Percentiles rank a stretch among this genome's conserved stretches.
Evolutionary conservation across 441 rosid species (phyloP).

Genomic region (Cnidoscolus chayamansa): DNA sequence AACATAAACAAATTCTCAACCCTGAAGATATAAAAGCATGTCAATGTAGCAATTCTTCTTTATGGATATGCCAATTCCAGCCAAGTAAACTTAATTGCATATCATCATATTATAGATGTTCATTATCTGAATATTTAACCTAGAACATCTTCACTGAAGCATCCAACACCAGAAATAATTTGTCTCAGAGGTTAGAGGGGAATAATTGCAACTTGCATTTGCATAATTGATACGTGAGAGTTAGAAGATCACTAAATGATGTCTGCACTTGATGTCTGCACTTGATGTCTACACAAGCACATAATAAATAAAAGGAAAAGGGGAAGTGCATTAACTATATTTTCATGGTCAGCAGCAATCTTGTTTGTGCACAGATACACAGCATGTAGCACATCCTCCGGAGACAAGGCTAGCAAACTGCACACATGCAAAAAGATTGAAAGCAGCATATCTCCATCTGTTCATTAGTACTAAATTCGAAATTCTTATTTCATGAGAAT

Average conservation of each 20-base stretch:
- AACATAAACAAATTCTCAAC: background rate
- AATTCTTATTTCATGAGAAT: conserved; percentile 10
- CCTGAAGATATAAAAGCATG: conserved; percentile 18
- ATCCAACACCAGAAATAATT: conserved; percentile 1
- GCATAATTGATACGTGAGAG: background rate
- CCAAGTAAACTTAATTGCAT: background rate
- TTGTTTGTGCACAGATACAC: conserved; percentile 82
- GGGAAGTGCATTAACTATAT: conserved; percentile 47
- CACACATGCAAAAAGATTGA: conserved; percentile 20
- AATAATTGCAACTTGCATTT: background rate
- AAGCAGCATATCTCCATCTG: conserved; percentile 19
- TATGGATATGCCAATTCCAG: conserved; percentile 4
- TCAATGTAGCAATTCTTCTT: conserved; percentile 1
- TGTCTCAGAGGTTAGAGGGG: conserved; percentile 5
- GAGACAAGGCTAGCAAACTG: conserved; percentile 84
- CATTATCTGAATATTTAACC: conserved; percentile 3
- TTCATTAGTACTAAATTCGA: conserved; percentile 11
- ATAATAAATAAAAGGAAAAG: conserved; percentile 8
- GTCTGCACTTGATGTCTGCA: too few species aligned
- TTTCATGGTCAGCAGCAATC: conserved; percentile 83
- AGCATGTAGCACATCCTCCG: conserved; percentile 78
- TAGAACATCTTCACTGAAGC: background rate
- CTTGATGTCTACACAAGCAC: background rate
- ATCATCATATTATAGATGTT: background rate
- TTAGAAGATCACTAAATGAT: background rate